Base-by-base conservation (phyloP, 2,329 filamentous ascomycete genomes). In the Botrytis fragariae region DNA sequence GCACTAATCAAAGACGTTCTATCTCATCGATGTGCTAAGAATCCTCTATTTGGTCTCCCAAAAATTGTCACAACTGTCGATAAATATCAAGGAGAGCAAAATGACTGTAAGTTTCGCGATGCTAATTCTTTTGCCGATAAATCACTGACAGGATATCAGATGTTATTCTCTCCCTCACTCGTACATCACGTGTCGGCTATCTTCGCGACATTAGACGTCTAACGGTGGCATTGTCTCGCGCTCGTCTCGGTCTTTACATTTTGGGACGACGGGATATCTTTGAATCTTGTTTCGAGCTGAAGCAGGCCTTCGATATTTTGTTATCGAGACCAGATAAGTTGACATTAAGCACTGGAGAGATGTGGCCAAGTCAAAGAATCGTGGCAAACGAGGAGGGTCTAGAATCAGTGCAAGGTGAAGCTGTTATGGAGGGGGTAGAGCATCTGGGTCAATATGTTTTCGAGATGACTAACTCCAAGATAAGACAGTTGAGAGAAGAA, bases 31-130 rank as follows among this genome's bases (percentile, higher is more conserved):
- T 99, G 96, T 82, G 91, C 90, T 54, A 92, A 89, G 78, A 97
- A 94, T 78, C 85, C 90, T 3, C 85, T 98, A 32, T 99, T 99
- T 83, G 95, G 95, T 14, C 84, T 97, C 82, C 96, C 96, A 29
- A 92, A 91, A 82, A 91, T 92, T 71, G 93, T 99, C 42, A 95
- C 93, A 5, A 99, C 97, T 8, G 95, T 99, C 76, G 96, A 99
- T 84, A 98, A 97, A 82, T 99, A 98, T 80, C 96, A 99, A 84
- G 97, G 96, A 81, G 96, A 99, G 85, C 96, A 99, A 83, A 99
- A 99, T 83, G 96, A 99, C 80, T 98, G 93, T 96, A 87, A 87
- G 92, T 89, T 72, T 57, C 44, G 32, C 9, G 14, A 25, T n/a
- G 37, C 22, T n/a, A 14, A 32, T 25, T n/a, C 29, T 48, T 20